phyloP scores from a whole-genome alignment of 176 grass and related monocot species.

The bread wheat (Triticum aestivum) region DNA sequence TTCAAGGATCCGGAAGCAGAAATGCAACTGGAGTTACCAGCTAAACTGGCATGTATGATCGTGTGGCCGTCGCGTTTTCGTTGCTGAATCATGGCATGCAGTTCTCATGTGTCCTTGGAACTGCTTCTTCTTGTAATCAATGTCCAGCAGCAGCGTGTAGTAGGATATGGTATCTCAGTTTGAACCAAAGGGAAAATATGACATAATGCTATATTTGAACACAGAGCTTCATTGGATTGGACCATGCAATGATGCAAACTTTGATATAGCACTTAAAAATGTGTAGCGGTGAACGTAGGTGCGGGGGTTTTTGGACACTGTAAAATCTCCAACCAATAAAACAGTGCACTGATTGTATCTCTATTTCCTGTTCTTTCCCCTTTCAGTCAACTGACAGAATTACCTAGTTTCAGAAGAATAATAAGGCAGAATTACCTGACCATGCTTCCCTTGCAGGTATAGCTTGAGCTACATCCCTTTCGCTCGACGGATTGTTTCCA shows the following conservation, averaged over 20 bases:
- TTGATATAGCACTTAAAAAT: not conserved
- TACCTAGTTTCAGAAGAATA: not conserved
- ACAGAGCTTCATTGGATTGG: not conserved
- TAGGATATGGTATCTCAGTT: not conserved
- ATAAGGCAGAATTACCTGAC: not conserved
- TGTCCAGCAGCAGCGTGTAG: not conserved
- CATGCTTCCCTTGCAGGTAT: conserved; percentile 49
- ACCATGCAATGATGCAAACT: not conserved
- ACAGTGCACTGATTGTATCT: not conserved
- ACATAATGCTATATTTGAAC: not conserved
- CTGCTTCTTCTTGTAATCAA: not conserved
- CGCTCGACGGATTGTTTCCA: conserved; percentile 63
- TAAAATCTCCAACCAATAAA: not conserved
- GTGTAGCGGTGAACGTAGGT: not conserved
- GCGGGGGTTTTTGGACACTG: not conserved
- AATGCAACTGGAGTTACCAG: not conserved
- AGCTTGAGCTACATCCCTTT: conserved; percentile 94
- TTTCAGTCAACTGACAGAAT: not conserved
- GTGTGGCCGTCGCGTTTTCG: not conserved
- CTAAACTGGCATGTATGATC: not conserved
- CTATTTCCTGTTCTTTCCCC: not conserved
- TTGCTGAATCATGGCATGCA: not conserved
- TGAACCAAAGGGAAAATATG: not conserved
- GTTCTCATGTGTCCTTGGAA: not conserved
- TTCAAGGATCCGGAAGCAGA: not conserved